phyloP scores from a whole-genome alignment of 1,139 yeast genomes.

The Magnusiomyces tetraspermus region DNA sequence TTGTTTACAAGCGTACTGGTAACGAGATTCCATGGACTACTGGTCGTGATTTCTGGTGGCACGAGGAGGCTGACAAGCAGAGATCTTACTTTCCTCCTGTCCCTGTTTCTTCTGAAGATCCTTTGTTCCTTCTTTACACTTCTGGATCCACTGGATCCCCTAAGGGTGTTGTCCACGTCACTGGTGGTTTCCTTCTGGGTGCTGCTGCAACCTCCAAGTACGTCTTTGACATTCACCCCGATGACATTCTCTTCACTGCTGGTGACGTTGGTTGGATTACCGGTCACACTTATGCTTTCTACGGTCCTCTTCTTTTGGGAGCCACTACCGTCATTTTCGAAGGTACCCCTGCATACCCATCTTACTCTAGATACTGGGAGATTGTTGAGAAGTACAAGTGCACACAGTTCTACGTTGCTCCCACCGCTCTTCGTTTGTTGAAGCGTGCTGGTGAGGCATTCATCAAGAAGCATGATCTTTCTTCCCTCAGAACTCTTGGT shows the following conservation, averaged over 20 bases:
- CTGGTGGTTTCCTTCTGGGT: constrained; percentile 71
- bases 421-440: constrained; percentile 75
- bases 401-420: constrained; percentile 81
- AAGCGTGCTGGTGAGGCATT: constrained; percentile 71
- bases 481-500: constrained; percentile 63
- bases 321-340: constrained; percentile 77
- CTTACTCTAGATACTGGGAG: constrained; percentile 73
- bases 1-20: constrained; percentile 68
- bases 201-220: constrained; percentile 63
- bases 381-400: constrained; percentile 69
- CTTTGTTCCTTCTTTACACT: constrained; percentile 54
- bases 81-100: constrained; percentile 55
- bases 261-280: constrained; percentile 90
- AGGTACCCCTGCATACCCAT: constrained; percentile 81
- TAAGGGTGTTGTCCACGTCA: constrained; percentile 61
- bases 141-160: constrained; percentile 66
- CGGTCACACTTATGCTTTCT: constrained; percentile 75
- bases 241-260: constrained; percentile 68
- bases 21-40: constrained; percentile 52
- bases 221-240: constrained; percentile 65
- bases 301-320: constrained; percentile 71
- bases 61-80: constrained; percentile 58
- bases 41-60: constrained; percentile 74
- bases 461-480: constrained; percentile 56
- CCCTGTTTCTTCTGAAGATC: constrained; percentile 52